These are phyloP conservation scores for Alternaria postmessia DNA, from an alignment of 2,329 filamentous ascomycete genomes.

Conservation along the genomic window DNA sequence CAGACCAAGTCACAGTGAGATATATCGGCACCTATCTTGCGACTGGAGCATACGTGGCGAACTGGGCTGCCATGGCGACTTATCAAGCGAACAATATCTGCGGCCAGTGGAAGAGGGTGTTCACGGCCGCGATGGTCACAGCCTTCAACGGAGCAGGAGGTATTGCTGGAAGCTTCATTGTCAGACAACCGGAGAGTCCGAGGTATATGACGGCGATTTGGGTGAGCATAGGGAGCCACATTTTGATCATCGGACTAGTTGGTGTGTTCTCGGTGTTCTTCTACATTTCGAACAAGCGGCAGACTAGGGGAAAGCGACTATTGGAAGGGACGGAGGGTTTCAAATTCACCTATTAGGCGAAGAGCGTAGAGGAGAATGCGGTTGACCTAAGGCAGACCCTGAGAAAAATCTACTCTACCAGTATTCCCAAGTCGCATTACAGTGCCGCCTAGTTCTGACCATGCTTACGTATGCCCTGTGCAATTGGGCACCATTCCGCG, in stretches of 20 bases:
- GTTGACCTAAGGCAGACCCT: constrained; percentile 2
- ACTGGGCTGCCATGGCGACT: constrained; percentile 71
- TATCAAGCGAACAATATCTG: constrained; percentile 61
- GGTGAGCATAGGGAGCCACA: constrained; percentile 68
- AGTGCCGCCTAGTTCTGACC: not conserved
- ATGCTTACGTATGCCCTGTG: not conserved
- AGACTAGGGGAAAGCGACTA: constrained; percentile 56
- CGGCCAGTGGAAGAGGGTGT: constrained; percentile 70
- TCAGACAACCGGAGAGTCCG: constrained; percentile 68
- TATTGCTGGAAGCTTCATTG: constrained; percentile 72
- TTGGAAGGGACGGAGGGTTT: constrained; percentile 62
- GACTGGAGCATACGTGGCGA: constrained; percentile 72
- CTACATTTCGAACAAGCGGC: constrained; percentile 59
- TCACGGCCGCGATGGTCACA: constrained; percentile 67
- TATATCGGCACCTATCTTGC: constrained; percentile 72
- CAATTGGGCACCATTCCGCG: not conserved
- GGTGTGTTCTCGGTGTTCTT: constrained; percentile 63
- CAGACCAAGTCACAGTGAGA: constrained; percentile 65
- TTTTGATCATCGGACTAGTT: constrained; percentile 66
- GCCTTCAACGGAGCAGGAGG: constrained; percentile 70
- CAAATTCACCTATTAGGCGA: constrained; percentile 52
- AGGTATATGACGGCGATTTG: constrained; percentile 71
- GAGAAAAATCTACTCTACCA: not conserved
- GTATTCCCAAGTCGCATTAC: not conserved
- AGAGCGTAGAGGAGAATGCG: constrained; percentile 11